phyloP scores from a whole-genome alignment of 257 asterid species.

The Solanum chilense region DNA sequence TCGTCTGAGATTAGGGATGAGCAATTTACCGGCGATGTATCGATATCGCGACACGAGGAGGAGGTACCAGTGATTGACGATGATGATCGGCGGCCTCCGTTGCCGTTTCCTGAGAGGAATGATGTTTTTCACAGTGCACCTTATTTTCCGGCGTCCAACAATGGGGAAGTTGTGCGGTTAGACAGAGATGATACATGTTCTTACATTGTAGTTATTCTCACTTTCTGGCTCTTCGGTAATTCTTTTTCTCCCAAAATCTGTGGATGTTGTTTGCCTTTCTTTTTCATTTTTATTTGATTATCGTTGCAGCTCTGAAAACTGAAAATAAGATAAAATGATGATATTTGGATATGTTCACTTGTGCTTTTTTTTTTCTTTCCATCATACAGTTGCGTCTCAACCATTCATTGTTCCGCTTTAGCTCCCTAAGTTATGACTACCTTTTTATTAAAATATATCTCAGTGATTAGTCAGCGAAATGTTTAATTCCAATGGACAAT shows the following conservation, averaged over 20 bases:
- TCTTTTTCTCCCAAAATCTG: not conserved
- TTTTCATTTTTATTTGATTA: no score
- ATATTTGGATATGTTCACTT: not conserved
- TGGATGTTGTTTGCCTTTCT: not conserved
- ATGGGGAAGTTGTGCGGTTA: conserved; percentile 2
- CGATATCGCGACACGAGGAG: not conserved
- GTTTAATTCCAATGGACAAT: no score
- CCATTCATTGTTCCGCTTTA: no score
- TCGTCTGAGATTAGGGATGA: not conserved
- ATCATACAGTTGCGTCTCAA: no score
- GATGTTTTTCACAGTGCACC: not conserved
- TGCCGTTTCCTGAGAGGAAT: conserved; percentile 42
- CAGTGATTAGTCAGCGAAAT: no score
- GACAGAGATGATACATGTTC: conserved; percentile 41
- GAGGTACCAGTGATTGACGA: not conserved
- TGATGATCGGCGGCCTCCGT: conserved; percentile 31
- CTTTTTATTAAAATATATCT: no score
- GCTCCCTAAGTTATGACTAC: no score
- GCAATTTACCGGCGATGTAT: not conserved
- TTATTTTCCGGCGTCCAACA: not conserved
- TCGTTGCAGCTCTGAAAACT: not conserved
- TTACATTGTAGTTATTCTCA: conserved; percentile 35
- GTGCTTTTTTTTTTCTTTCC: no score
- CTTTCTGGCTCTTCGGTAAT: conserved; percentile 59
- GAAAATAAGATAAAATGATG: not conserved